Base-by-base conservation (phyloP, 768 basidiomycete genomes). In the Collybia nuda region DNA sequence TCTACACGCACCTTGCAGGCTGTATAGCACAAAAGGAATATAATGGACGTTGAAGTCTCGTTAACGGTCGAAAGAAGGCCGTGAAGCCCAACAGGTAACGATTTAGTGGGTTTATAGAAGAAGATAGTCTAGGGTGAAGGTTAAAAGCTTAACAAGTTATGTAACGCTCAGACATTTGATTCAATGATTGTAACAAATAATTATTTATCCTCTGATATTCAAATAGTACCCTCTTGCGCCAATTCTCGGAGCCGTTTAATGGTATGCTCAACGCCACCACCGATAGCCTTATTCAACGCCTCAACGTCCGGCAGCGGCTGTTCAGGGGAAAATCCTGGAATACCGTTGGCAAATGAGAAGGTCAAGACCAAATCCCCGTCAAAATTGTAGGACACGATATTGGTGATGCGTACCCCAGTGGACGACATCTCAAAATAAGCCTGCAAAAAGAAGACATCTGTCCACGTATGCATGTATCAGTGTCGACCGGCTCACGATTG, bases 261-360 rank as follows among this genome's bases (percentile, higher is more conserved):
- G n/a, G 60, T 57, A 32, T 56, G 58, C 47, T 64, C 62, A 2
- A 66, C 60, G 0, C 47, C 58, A 32, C 21, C 44, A 23, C 64
- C 64, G 11, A 62, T 39, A 8, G n/a, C 32, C 17, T 15, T 48
- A 22, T 65, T 65, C 40, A 63, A n/a, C 48, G 63, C 61, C 26
- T 55, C 23, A 4, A 49, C 40, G 7, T 39, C 21, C 3, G 55
- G 37, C 26, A 38, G 18, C 6, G 28, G 39, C 47, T 44, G 38
- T 0, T 45, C 50, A 1, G 51, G 45, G 4, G 21, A 4, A 32
- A 45, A 54, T 4, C 59, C 59, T 2, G 65, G 65, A 9, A 66
- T 56, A 2, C 65, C 65, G 15, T 62, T 62, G 1, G 63, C 61
- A 46, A 65, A 65, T 18, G 61, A 57, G 38, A 64, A 65, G 5